Evolutionary conservation across 257 asterid genomes (phyloP), one percentile per base, ranked within the genome.

Genomic region (Ilex asprella): DNA sequence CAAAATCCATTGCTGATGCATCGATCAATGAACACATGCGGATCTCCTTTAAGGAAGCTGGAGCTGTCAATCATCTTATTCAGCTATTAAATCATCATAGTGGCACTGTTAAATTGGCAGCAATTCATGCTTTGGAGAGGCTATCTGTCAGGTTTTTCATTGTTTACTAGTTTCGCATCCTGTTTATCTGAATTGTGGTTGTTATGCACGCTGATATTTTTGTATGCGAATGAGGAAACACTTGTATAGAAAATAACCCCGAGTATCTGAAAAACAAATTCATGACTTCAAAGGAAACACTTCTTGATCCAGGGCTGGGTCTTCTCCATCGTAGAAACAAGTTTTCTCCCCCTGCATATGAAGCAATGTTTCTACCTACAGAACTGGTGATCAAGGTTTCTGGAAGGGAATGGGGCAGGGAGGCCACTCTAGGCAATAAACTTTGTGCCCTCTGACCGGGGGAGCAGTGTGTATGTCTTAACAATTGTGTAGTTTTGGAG

Each of bases 11-110:
- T 74, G 95, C 95, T 56, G 95, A 82, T 76, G 85, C 84, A 55
- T 84, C 87, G 39, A 68, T 88, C 68, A 87, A 81, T 9, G 95
- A 88, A 67, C 83, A 73, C 55, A 84, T 91, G 89, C 89, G 89
- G 27, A 39, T 71, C 55, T 81, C 88, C 8, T 88, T 87, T 77
- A 79, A 62, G 79, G 95, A 77, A 81, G 89, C 95, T 16, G 96
- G 98, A 57, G 96, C 89, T 21, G 53, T 88, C 53, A 84, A 75
- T 62, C 77, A 39, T 74, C 93, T 91, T 43, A 80, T 80, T 68
- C 82, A 71, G 85, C 75, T 88, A 59, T 69, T 82, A 68, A 67
- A 72, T 74, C 89, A 91, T 76, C 84, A 78, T 21, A 76, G 74
- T 63, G 80, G 70, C n/a, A n/a, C 72, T 52, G 81, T 91, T 66